Evolutionary conservation across 129 eudicot genomes (phyloP).

Genomic region (Flaveria trinervia): DNA sequence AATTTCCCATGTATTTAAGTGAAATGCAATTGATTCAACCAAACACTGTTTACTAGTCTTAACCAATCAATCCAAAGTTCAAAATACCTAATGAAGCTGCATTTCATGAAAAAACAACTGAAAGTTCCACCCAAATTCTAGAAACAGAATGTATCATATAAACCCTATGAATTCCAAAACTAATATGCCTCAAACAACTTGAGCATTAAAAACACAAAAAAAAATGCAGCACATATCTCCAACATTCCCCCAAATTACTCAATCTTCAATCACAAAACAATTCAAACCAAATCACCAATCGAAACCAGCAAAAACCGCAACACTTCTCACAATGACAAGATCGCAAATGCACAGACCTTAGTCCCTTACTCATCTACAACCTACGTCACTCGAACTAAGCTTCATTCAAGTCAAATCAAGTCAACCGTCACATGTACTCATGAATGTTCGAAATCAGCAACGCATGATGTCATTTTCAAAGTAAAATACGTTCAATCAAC

Average conservation of each 20-base stretch:
- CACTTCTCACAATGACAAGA: conserved; percentile 10
- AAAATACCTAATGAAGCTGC: neutral
- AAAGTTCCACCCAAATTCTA: neutral
- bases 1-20: neutral
- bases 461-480: conserved; percentile 23
- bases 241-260: conserved; percentile 22
- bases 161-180: neutral
- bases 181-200: neutral
- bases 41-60: too few relatives aligned
- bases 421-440: conserved; percentile 20
- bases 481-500: conserved; percentile 24
- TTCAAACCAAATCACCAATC: conserved; percentile 15
- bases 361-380: conserved; percentile 21
- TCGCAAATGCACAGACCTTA: conserved; percentile 21
- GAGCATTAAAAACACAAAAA: conserved; percentile 18
- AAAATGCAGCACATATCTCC: conserved; percentile 10
- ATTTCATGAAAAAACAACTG: conserved; percentile 6
- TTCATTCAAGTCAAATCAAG: conserved; percentile 32
- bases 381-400: conserved; percentile 23
- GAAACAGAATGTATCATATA: neutral
- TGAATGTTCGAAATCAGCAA: conserved; percentile 16
- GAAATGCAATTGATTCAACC: too few relatives aligned
- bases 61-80: too few relatives aligned
- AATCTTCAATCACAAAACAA: conserved; percentile 17
- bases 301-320: neutral